These are phyloP conservation scores for Pontederia crassipes DNA, from an alignment of 176 grass and related monocot species.

Conservation along the genomic window DNA sequence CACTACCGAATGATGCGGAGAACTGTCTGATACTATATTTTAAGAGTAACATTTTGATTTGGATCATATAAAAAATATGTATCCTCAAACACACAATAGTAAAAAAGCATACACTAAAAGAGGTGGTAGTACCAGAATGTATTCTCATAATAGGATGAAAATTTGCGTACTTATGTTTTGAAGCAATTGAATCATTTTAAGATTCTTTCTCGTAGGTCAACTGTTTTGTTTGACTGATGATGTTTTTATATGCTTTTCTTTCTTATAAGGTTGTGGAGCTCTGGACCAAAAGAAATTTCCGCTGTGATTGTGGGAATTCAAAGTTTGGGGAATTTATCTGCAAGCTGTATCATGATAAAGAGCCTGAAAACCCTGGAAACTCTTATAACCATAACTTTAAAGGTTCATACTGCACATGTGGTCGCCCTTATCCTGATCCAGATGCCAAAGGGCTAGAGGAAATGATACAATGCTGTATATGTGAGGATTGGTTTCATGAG, in stretches of 20 bases:
- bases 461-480: slow-evolving; percentile 98
- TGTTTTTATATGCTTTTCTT: neutral
- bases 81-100: too few species aligned
- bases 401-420: slow-evolving; percentile 83
- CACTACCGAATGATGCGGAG: neutral
- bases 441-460: slow-evolving; percentile 78
- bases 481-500: slow-evolving; percentile 98
- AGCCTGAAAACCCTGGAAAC: slow-evolving; percentile 54
- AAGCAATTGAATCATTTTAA: neutral
- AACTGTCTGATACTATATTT: too few species aligned
- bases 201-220: neutral
- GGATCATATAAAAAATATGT: too few species aligned
- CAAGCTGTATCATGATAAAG: slow-evolving; percentile 77
- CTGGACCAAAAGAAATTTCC: slow-evolving; percentile 93
- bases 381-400: slow-evolving; percentile 93
- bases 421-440: slow-evolving; percentile 93
- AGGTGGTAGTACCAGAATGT: too few species aligned
- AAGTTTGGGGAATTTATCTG: slow-evolving; percentile 65
- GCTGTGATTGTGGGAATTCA: slow-evolving; percentile 91
- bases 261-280: slow-evolving; percentile 66
- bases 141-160: too few species aligned
- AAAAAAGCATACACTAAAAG: too few species aligned
- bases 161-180: too few species aligned
- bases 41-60: too few species aligned
- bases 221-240: neutral